Base-by-base conservation (phyloP, 768 basidiomycete genomes). In the Suillus hirtellus region DNA sequence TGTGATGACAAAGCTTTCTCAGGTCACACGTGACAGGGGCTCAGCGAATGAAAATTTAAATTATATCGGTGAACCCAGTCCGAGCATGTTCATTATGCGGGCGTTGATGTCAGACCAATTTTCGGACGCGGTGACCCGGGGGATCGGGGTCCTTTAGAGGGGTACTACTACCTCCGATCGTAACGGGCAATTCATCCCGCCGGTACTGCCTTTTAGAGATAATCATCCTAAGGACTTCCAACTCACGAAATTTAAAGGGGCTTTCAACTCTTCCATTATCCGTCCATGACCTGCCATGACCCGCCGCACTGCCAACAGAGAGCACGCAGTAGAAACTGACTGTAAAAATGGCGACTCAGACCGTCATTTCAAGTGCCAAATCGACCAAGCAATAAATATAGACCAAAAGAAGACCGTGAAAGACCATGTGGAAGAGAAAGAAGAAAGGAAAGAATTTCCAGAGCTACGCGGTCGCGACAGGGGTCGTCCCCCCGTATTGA, bases 401-500 rank as follows among this genome's bases (percentile, higher is more conserved):
- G 24, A 15, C 17, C 17, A 27, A 59, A 35, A 34, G 3, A 46
- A n/a, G 19, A 40, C 21, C 7, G 19, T 35, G 10, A 43, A 24
- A 7, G 38, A 21, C 3, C 15, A 19, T 10, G 31, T 19, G 49
- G 50, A 63, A 40, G 27, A 38, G 19, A 27, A 1, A 35, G 43
- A 1, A 1, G 17, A 43, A 40, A 27, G 21, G 12, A 17, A n/a
- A 42, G 14, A 40, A 21, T 19, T 35, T 38, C 8, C n/a, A 11
- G 19, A 58, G 60, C 60, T 21, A 40, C 11, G 40, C 5, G 56
- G 40, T 7, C 38, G 24, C 17, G 11, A 42, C 31, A 58, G 56
- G 56, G 56, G 40, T 12, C 40, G 10, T 42, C 56, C 55, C 2
- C 63, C 65, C 4, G 73, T 70, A 14, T 63, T 78, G 40, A 77